Percentiles rank a stretch among this genome's conserved stretches.
phyloP scores from a whole-genome alignment of 345 rosid genomes.

The rapeseed (Brassica napus) region DNA sequence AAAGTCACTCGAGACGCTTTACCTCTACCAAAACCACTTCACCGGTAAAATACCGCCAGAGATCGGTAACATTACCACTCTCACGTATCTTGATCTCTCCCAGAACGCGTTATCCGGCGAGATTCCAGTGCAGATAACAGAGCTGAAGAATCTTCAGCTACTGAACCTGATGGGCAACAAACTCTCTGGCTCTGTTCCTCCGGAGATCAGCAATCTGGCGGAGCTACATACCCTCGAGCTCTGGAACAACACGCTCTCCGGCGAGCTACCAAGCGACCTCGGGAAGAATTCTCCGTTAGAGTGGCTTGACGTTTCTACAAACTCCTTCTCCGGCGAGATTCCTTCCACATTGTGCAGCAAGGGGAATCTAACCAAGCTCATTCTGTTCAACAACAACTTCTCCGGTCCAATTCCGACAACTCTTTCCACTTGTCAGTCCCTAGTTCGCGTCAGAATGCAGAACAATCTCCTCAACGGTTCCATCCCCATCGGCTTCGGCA shows the following conservation, averaged over 20 bases:
- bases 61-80: conserved; percentile 62
- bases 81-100: conserved; percentile 79
- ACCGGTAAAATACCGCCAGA: conserved; percentile 63
- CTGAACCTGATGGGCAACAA: conserved; percentile 83
- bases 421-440: conserved; percentile 57
- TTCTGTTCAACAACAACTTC: conserved; percentile 79
- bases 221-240: conserved; percentile 70
- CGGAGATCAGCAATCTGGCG: conserved; percentile 49
- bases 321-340: conserved; percentile 69
- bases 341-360: conserved; percentile 66
- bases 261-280: conserved; percentile 68
- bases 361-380: conserved; percentile 86
- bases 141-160: conserved; percentile 70
- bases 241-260: conserved; percentile 92
- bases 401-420: conserved; percentile 71
- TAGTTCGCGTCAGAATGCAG: conserved; percentile 88
- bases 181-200: conserved; percentile 70
- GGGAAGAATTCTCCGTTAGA: conserved; percentile 78
- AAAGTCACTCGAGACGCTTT: conserved; percentile 56
- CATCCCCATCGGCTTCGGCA: conserved; percentile 81
- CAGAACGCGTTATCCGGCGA: conserved; percentile 64
- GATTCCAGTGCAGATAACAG: conserved; percentile 57
- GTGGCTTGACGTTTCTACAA: conserved; percentile 86
- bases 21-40: conserved; percentile 69
- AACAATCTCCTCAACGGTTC: conserved; percentile 71